Conservation (phyloP, 352 stramenopile genomes). For the Phytopythium litorale region DNA sequence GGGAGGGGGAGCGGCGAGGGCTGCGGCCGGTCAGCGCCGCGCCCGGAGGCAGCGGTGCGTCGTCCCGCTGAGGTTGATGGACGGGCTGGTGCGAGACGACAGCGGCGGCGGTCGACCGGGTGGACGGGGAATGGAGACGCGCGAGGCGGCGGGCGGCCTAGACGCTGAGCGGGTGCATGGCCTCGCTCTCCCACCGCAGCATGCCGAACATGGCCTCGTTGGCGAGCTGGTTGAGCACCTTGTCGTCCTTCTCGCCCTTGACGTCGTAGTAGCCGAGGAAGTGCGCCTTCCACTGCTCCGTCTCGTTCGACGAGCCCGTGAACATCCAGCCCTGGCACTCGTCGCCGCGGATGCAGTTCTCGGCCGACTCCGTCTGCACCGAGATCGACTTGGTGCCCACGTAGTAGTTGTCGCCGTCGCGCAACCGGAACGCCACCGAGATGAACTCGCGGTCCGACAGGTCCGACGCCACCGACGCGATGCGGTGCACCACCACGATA, state of each 20-base stretch:
- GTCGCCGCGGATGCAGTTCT: conserved; percentile 79
- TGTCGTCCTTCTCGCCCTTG: conserved; percentile 82
- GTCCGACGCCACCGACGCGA: conserved; percentile 69
- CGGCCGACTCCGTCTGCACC: conserved; percentile 62
- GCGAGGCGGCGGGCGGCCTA: conserved; percentile 14
- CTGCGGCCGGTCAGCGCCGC: neutral
- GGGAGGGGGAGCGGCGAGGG: neutral
- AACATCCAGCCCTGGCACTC: conserved; percentile 86
- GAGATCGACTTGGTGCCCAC: conserved; percentile 73
- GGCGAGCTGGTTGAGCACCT: conserved; percentile 75
- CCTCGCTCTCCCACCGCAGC: conserved; percentile 83
- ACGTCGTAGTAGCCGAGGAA: conserved; percentile 83
- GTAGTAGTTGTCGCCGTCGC: conserved; percentile 76
- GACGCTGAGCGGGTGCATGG: conserved; percentile 75
- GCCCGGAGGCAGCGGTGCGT: too few relatives aligned
- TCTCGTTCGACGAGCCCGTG: conserved; percentile 59
- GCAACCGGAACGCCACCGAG: conserved; percentile 68
- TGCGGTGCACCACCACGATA: conserved; percentile 76
- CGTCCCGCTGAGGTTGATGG: neutral
- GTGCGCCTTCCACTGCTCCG: conserved; percentile 66
- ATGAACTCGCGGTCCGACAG: conserved; percentile 76
- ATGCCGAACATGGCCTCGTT: conserved; percentile 87
- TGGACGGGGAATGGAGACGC: neutral
- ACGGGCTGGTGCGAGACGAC: neutral
- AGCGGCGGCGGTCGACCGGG: neutral